Evolutionary conservation across 139 green algal species (phyloP).

Genomic region (Ettlia oleoabundans): DNA sequence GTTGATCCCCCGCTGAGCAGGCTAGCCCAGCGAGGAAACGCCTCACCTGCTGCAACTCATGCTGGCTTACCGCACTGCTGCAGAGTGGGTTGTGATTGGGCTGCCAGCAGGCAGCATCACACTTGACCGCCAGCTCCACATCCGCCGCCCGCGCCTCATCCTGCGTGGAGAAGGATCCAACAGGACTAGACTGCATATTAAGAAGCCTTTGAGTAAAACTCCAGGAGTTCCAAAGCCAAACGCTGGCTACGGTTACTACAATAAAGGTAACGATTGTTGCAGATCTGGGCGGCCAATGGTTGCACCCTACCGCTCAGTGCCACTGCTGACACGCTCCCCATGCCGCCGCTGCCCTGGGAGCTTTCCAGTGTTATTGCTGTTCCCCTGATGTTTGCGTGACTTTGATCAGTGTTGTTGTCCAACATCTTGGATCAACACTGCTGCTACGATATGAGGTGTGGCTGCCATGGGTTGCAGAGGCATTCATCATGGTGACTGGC

Average conservation of each 20-base stretch:
- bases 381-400: too few relatives aligned
- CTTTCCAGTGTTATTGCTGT: too few relatives aligned
- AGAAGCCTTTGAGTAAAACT: neutral
- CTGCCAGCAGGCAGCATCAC: neutral
- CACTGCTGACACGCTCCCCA: too few relatives aligned
- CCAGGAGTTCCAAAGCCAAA: neutral
- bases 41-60: too few relatives aligned
- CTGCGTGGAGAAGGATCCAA: neutral
- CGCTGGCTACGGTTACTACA: conserved; percentile 4
- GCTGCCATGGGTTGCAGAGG: neutral
- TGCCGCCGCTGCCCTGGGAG: too few relatives aligned
- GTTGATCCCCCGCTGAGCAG: neutral
- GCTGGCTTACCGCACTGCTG: neutral
- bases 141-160: conserved; percentile 5
- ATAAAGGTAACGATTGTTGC: too few relatives aligned
- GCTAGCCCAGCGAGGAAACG: neutral
- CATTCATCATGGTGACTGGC: conserved; percentile 5
- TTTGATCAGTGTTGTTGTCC: too few relatives aligned
- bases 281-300: too few relatives aligned
- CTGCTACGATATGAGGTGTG: neutral
- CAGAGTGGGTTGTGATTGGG: neutral
- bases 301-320: too few relatives aligned
- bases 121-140: conserved; percentile 6
- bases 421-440: too few relatives aligned
- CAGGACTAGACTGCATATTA: neutral